Evolutionary conservation across 2,329 filamentous ascomycete genomes (phyloP).

Genomic region (Cytospora chrysosperma): DNA sequence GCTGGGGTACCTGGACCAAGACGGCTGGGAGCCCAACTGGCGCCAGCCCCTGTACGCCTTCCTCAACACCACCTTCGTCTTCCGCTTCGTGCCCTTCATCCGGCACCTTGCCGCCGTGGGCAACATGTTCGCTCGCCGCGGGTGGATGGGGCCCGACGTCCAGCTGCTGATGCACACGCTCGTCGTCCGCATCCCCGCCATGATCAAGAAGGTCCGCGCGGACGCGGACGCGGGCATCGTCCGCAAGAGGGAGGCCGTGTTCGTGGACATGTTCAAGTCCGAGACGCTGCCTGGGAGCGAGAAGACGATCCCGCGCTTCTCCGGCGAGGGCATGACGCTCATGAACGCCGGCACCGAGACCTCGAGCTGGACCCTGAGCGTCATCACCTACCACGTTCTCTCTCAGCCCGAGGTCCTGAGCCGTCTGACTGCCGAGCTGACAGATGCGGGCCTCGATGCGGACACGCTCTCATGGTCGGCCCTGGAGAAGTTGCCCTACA

Average conservation of each 20-base stretch:
- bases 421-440: not conserved
- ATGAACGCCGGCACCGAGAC: conserved; percentile 4
- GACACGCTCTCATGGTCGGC: not conserved
- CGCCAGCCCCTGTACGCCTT: not conserved
- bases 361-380: not conserved
- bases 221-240: not conserved
- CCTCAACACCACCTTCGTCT: not conserved
- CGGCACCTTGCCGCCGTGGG: not conserved
- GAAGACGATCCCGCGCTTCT: not conserved
- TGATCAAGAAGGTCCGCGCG: not conserved
- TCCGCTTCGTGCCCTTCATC: not conserved
- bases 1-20: conserved; percentile 29
- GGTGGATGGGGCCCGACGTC: not conserved
- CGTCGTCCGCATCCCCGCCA: not conserved
- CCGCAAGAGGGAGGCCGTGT: not conserved
- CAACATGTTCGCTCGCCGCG: not conserved
- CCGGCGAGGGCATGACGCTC: not conserved
- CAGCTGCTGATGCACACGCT: not conserved
- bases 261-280: not conserved
- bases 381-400: conserved; percentile 1
- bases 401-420: not conserved
- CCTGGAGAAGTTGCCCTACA: conserved; percentile 3
- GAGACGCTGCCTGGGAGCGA: not conserved
- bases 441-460: not conserved
- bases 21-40: conserved; percentile 35